Evolutionary conservation across 1,139 yeast genomes (phyloP).

Genomic region (Candida glucosophila): DNA sequence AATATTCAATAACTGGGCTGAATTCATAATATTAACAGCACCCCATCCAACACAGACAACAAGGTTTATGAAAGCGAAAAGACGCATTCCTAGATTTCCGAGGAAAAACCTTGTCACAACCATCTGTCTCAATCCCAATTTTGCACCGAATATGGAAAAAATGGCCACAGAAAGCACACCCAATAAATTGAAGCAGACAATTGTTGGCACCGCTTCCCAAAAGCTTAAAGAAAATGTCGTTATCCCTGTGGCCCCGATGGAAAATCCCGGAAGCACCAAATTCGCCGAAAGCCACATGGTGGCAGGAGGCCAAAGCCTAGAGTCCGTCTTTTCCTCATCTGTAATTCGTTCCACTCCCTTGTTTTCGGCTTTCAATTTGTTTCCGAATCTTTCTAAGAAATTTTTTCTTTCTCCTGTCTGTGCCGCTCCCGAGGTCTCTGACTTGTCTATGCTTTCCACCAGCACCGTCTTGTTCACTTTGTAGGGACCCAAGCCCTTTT

Average conservation of each 20-base stretch:
- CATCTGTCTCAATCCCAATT: constrained; percentile 26
- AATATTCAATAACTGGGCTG: constrained; percentile 20
- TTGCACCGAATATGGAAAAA: constrained; percentile 16
- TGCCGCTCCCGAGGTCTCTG: too few relatives aligned
- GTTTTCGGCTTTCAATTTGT: constrained; percentile 44
- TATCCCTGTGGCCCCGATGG: constrained; percentile 76
- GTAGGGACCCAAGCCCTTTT: too few relatives aligned
- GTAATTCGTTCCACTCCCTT: constrained; percentile 64
- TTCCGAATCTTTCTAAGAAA: constrained; percentile 14
- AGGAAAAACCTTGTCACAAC: constrained; percentile 22
- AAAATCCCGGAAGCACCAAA: constrained; percentile 74
- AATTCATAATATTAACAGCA: constrained; percentile 24
- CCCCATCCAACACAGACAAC: constrained; percentile 29
- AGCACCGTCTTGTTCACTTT: too few relatives aligned
- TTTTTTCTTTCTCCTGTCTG: background rate
- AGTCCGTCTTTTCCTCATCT: constrained; percentile 56
- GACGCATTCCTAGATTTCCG: constrained; percentile 23
- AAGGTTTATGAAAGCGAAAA: constrained; percentile 23
- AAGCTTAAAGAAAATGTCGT: constrained; percentile 45
- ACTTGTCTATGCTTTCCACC: too few relatives aligned
- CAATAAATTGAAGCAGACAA: constrained; percentile 62
- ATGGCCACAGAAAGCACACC: constrained; percentile 77
- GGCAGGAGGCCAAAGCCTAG: constrained; percentile 59
- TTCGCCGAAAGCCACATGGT: constrained; percentile 92
- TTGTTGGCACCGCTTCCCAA: constrained; percentile 57